Evolutionary conservation across 768 basidiomycete genomes (phyloP).

Genomic region (Suillus spraguei): DNA sequence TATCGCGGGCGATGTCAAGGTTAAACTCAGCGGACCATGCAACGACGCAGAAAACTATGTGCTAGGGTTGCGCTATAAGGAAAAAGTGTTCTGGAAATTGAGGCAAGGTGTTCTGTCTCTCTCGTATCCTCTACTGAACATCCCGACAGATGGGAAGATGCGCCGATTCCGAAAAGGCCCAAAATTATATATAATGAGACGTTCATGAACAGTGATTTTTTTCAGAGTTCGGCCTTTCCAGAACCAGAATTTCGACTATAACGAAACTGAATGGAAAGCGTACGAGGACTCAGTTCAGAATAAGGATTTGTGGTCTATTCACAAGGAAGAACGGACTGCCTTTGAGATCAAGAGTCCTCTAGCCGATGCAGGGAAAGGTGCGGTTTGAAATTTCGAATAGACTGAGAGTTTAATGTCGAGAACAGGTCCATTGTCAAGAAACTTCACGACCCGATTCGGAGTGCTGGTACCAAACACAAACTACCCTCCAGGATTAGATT

Average conservation of each 20-base stretch:
- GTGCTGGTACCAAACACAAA: slow-evolving; percentile 28
- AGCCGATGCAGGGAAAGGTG: background rate
- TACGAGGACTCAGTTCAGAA: slow-evolving; percentile 10
- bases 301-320: slow-evolving; percentile 19
- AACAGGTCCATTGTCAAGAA: background rate
- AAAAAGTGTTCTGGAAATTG: background rate
- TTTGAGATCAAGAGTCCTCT: slow-evolving; percentile 19
- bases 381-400: slow-evolving; percentile 9
- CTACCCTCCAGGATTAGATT: slow-evolving; percentile 19
- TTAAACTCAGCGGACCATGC: slow-evolving; percentile 7
- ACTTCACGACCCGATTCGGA: slow-evolving; percentile 11
- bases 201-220: too few species aligned
- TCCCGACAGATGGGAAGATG: slow-evolving; percentile 1
- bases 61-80: slow-evolving; percentile 8
- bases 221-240: too few species aligned
- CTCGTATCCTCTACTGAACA: background rate
- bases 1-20: slow-evolving; percentile 3
- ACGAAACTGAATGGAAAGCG: background rate
- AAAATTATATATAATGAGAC: background rate
- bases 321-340: slow-evolving; percentile 21
- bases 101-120: background rate
- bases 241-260: too few species aligned
- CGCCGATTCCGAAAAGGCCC: slow-evolving; percentile 1
- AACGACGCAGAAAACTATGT: background rate
- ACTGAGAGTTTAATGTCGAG: background rate